Conservation (phyloP, 2,329 filamentous ascomycete genomes). For the Aspergillus ustus region DNA sequence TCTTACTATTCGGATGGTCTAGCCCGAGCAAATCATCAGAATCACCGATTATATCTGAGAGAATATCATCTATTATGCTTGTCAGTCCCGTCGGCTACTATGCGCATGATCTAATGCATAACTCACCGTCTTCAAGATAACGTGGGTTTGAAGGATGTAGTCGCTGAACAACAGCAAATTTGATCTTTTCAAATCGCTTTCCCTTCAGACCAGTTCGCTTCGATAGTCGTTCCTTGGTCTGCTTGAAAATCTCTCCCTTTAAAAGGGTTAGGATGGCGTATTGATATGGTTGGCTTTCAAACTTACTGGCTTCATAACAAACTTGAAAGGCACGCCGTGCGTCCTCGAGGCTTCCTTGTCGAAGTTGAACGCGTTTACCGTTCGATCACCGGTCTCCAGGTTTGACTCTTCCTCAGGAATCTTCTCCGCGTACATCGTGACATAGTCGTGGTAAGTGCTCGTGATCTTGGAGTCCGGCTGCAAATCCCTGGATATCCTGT, state of each 20-base stretch:
- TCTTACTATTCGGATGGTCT: slow-evolving; percentile 65
- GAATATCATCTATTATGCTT: slow-evolving; percentile 46
- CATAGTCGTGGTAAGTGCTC: slow-evolving; percentile 78
- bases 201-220: slow-evolving; percentile 93
- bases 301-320: slow-evolving; percentile 78
- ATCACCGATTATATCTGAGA: slow-evolving; percentile 69
- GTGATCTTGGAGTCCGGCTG: slow-evolving; percentile 72
- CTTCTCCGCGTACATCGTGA: slow-evolving; percentile 78
- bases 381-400: slow-evolving; percentile 67
- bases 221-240: slow-evolving; percentile 93
- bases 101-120: neutral
- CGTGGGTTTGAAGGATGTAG: slow-evolving; percentile 74
- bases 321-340: slow-evolving; percentile 90
- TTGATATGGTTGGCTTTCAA: neutral
- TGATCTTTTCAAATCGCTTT: slow-evolving; percentile 98
- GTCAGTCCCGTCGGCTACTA: slow-evolving; percentile 13
- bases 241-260: slow-evolving; percentile 81
- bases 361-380: slow-evolving; percentile 87
- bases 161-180: slow-evolving; percentile 81
- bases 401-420: slow-evolving; percentile 71
- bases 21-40: slow-evolving; percentile 75
- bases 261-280: slow-evolving; percentile 20
- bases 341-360: slow-evolving; percentile 83
- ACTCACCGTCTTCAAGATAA: slow-evolving; percentile 86
- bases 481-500: slow-evolving; percentile 84